phyloP scores from a whole-genome alignment of 2,329 filamentous ascomycete genomes.

The Ophiostoma montium region DNA sequence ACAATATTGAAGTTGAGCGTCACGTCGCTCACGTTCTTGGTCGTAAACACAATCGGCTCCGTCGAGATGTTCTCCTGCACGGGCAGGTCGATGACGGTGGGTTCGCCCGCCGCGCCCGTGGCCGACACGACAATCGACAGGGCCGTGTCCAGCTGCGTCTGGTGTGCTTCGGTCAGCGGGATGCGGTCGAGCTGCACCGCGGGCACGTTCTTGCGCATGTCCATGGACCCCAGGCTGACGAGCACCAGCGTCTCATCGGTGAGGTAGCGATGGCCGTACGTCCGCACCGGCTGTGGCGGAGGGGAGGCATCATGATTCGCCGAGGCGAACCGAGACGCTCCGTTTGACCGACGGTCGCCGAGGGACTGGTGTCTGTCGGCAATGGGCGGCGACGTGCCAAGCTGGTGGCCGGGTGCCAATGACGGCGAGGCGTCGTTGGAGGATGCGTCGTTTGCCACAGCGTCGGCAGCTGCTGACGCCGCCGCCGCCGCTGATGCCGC shows the following conservation, averaged over 20 bases:
- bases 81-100: slow-evolving; percentile 79
- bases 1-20: slow-evolving; percentile 90
- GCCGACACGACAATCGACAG: slow-evolving; percentile 85
- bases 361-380: slow-evolving; percentile 43
- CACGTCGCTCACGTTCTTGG: slow-evolving; percentile 62
- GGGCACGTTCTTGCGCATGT: slow-evolving; percentile 67
- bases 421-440: background rate
- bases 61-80: slow-evolving; percentile 90
- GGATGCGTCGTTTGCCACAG: background rate
- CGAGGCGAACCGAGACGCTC: slow-evolving; percentile 15
- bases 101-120: slow-evolving; percentile 69
- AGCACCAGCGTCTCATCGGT: slow-evolving; percentile 79
- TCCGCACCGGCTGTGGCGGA: slow-evolving; percentile 62
- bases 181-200: slow-evolving; percentile 82
- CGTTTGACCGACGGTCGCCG: slow-evolving; percentile 41
- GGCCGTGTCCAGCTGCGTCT: slow-evolving; percentile 86
- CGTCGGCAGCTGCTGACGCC: background rate
- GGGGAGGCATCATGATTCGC: slow-evolving; percentile 19
- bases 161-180: slow-evolving; percentile 74
- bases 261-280: slow-evolving; percentile 90
- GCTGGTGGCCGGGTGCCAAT: background rate
- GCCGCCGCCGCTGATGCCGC: background rate
- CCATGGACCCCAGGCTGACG: slow-evolving; percentile 89
- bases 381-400: slow-evolving; percentile 25
- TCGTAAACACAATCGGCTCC: slow-evolving; percentile 82